Evolutionary conservation across 2,329 filamentous ascomycete species (phyloP).

Genomic region (Monilinia aucupariae): DNA sequence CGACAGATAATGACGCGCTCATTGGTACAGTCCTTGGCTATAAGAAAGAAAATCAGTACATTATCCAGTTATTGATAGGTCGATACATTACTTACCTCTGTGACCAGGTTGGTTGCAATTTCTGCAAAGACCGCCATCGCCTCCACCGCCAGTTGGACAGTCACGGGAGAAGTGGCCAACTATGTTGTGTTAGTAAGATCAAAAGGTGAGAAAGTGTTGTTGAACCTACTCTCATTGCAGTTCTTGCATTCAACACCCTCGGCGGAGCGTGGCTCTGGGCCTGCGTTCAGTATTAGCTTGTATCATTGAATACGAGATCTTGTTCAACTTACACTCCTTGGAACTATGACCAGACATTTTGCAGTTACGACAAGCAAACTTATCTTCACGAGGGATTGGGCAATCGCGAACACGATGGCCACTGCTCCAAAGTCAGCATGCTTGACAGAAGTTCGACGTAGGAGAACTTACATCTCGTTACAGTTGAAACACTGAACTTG

Average conservation of each 20-base stretch:
- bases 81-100: conserved; percentile 25
- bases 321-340: conserved; percentile 32
- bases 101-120: conserved; percentile 64
- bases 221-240: conserved; percentile 32
- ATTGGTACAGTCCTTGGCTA: conserved; percentile 44
- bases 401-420: conserved; percentile 68
- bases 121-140: conserved; percentile 49
- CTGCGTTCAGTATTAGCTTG: conserved; percentile 16
- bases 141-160: conserved; percentile 56
- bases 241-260: conserved; percentile 38
- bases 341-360: conserved; percentile 38
- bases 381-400: conserved; percentile 55
- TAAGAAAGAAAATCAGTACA: not conserved
- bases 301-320: not conserved
- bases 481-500: conserved; percentile 62
- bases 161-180: conserved; percentile 58
- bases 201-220: not conserved
- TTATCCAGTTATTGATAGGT: not conserved
- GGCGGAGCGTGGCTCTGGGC: conserved; percentile 54
- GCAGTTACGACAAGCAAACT: conserved; percentile 64
- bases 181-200: conserved; percentile 30
- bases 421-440: conserved; percentile 21
- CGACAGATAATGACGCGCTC: conserved; percentile 35
- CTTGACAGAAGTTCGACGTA: not conserved
- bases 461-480: conserved; percentile 36